Evolutionary conservation across 352 stramenopile genomes (phyloP).

Genomic region (Phytophthora sp.): DNA sequence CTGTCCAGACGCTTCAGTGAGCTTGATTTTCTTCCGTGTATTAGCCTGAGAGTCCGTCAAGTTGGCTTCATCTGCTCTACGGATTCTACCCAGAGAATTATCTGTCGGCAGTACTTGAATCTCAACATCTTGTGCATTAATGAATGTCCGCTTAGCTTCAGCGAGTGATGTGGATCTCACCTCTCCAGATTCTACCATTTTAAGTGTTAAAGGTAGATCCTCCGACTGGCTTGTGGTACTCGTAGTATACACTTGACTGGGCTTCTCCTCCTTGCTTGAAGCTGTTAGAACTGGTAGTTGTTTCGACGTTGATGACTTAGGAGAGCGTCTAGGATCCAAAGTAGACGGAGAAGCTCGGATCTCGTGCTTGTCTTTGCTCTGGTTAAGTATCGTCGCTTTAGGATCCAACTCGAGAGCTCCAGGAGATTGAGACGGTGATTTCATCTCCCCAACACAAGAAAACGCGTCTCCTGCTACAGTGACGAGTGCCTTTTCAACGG

Average conservation of each 20-base stretch:
- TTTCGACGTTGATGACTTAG: not conserved
- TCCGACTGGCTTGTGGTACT: not conserved
- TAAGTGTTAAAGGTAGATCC: not conserved
- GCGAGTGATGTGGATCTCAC: not conserved
- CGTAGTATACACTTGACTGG: not conserved
- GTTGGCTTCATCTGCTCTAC: slow-evolving; percentile 28
- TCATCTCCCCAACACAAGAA: slow-evolving; percentile 2
- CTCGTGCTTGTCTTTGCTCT: not conserved
- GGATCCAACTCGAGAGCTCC: slow-evolving; percentile 3
- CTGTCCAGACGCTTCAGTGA: not conserved
- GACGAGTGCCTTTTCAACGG: slow-evolving; percentile 18
- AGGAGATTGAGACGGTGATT: not conserved
- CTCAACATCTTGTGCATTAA: not conserved
- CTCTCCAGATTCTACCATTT: not conserved
- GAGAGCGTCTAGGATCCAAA: not conserved
- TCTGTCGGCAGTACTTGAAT: not conserved
- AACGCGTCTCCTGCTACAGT: slow-evolving; percentile 2
- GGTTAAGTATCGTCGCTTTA: not conserved
- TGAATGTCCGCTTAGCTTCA: not conserved
- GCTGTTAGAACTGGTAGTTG: not conserved
- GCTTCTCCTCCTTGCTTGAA: slow-evolving; percentile 2
- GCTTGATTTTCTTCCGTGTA: slow-evolving; percentile 24
- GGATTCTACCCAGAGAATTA: not conserved
- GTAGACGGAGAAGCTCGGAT: too few species aligned
- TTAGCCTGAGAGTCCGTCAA: not conserved